phyloP scores from a whole-genome alignment of 225 moss, liverwort and hornwort genomes.

The Sphagnum tenellum region DNA sequence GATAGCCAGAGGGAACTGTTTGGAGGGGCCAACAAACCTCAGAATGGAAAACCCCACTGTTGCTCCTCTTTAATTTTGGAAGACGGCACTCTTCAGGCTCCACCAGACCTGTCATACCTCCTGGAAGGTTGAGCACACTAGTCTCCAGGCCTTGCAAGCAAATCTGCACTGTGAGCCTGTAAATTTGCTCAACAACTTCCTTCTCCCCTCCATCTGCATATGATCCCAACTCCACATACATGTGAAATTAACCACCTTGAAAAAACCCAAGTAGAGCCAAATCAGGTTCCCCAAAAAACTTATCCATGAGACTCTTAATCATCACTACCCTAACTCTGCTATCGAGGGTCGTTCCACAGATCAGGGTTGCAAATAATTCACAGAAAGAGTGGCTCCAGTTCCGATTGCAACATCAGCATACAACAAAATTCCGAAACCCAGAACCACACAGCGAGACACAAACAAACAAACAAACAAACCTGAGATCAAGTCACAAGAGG shows the following conservation, averaged over 20 bases:
- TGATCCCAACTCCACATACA: not conserved
- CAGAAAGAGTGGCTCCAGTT: not conserved
- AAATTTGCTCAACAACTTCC: slow-evolving; percentile 90
- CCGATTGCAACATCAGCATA: not conserved
- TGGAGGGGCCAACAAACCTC: slow-evolving; percentile 16
- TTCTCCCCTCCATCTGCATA: slow-evolving; percentile 77
- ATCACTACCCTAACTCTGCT: no score
- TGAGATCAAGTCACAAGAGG: slow-evolving; percentile 84
- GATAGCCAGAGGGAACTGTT: no score
- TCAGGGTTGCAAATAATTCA: not conserved
- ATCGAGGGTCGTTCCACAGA: not conserved
- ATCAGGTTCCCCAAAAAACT: no score
- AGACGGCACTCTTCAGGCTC: slow-evolving; percentile 47
- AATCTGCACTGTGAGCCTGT: slow-evolving; percentile 62
- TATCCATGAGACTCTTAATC: no score
- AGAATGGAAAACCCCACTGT: slow-evolving; percentile 26
- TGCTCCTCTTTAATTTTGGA: slow-evolving; percentile 22
- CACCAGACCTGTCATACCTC: slow-evolving; percentile 23
- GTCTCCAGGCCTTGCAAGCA: slow-evolving; percentile 76
- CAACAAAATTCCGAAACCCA: not conserved
- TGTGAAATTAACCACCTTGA: no score
- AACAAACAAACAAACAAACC: slow-evolving; percentile 20
- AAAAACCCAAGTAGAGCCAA: no score
- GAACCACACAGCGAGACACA: not conserved
- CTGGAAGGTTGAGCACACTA: slow-evolving; percentile 41